Percentiles rank a stretch among this genome's conserved stretches.
These are phyloP conservation scores for Acer negundo DNA, from an alignment of 345 rosid species.

Conservation along the genomic window DNA sequence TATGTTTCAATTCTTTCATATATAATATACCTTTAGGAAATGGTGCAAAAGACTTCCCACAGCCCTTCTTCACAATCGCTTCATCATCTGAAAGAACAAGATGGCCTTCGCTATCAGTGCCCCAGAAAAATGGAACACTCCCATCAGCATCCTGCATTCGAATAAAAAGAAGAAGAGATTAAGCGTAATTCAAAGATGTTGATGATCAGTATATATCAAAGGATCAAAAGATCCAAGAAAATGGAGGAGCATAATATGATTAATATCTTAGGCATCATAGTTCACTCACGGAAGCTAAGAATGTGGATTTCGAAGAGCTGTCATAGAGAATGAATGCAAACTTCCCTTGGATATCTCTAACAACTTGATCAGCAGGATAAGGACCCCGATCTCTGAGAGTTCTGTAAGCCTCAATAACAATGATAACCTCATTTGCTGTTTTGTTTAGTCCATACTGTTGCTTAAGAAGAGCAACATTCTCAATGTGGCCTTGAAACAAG, in stretches of 20 bases:
- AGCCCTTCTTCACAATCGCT: constrained; percentile 69
- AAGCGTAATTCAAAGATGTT: background rate
- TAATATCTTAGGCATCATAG: background rate
- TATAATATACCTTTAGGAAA: constrained; percentile 79
- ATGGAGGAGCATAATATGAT: background rate
- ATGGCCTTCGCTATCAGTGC: constrained; percentile 80
- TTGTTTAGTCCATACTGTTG: constrained; percentile 94
- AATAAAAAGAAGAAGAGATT: background rate
- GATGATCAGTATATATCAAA: background rate
- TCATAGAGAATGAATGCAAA: constrained; percentile 80
- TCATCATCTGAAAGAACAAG: constrained; percentile 75
- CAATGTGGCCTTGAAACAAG: constrained; percentile 90
- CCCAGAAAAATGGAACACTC: constrained; percentile 87
- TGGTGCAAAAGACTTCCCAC: constrained; percentile 94
- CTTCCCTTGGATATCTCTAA: constrained; percentile 78
- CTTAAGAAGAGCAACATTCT: constrained; percentile 77
- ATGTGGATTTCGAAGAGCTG: constrained; percentile 54
- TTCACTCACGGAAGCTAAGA: constrained; percentile 73
- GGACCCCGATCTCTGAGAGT: constrained; percentile 97
- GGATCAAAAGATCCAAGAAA: background rate
- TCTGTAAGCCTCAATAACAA: constrained; percentile 88
- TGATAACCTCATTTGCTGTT: constrained; percentile 84
- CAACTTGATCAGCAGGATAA: constrained; percentile 92
- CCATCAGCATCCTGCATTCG: constrained; percentile 83
- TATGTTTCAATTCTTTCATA: background rate